Evolutionary conservation across 1,139 yeast species (phyloP).

Genomic region (Yamadazyma dendronema): DNA sequence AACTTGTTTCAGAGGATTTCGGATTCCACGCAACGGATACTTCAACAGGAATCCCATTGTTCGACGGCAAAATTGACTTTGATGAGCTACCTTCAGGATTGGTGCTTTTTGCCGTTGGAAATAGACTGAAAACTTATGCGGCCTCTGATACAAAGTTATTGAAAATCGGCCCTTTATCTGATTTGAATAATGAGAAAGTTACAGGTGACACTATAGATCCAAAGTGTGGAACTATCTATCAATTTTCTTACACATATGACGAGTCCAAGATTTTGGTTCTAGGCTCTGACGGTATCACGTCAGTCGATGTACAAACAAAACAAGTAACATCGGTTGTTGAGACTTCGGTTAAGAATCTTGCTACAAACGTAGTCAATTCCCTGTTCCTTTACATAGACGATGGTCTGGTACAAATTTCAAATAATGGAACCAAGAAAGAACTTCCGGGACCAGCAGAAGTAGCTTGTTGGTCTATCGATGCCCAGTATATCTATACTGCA

Average conservation of each 20-base stretch:
- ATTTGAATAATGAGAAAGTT: conserved; percentile 11
- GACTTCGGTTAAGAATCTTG: neutral
- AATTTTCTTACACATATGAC: conserved; percentile 25
- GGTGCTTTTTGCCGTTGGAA: conserved; percentile 30
- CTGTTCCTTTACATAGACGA: neutral
- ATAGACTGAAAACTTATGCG: conserved; percentile 25
- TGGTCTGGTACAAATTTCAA: neutral
- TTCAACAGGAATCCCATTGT: conserved; percentile 27
- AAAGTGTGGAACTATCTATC: conserved; percentile 16
- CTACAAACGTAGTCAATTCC: conserved; percentile 2
- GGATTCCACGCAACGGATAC: conserved; percentile 34
- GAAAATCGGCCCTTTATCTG: conserved; percentile 13
- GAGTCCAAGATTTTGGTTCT: conserved; percentile 24
- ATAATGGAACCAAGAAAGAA: neutral
- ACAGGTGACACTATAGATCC: conserved; percentile 9
- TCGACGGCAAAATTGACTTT: conserved; percentile 27
- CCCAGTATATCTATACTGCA: conserved; percentile 1
- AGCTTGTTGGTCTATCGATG: neutral
- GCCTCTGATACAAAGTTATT: conserved; percentile 27
- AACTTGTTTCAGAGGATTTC: conserved; percentile 35
- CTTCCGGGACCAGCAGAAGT: neutral
- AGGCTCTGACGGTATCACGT: conserved; percentile 8
- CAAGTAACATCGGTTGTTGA: neutral
- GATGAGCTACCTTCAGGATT: conserved; percentile 16
- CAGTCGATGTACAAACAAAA: conserved; percentile 1